A percentile compares a stretch with the other conserved stretches of the same genome.
Conservation (phyloP, 805 yeast species). For the Kluyveromyces siamensis region DNA sequence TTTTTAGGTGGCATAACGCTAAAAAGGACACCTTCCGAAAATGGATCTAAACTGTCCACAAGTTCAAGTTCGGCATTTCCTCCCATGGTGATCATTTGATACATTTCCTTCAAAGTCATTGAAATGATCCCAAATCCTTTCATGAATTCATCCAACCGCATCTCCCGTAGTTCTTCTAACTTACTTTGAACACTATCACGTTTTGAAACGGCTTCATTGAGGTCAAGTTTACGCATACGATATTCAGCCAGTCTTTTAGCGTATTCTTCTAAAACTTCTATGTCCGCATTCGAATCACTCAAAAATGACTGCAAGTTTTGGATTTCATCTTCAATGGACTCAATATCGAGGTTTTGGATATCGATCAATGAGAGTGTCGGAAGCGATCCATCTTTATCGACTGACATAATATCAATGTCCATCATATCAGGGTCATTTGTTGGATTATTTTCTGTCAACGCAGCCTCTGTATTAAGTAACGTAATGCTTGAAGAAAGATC, state of each 20-base stretch:
- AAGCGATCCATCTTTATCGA: slow-evolving; percentile 19
- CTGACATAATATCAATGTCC: slow-evolving; percentile 3
- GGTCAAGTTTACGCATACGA: slow-evolving; percentile 49
- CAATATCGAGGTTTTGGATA: slow-evolving; percentile 38
- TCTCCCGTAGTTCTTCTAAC: slow-evolving; percentile 62
- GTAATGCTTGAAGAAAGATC: not conserved
- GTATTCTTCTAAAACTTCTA: slow-evolving; percentile 71
- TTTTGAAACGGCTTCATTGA: slow-evolving; percentile 55
- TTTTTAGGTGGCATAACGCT: slow-evolving; percentile 99
- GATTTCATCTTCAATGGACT: slow-evolving; percentile 42
- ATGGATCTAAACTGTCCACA: slow-evolving; percentile 95
- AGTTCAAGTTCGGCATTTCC: slow-evolving; percentile 97
- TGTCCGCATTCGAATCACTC: slow-evolving; percentile 52
- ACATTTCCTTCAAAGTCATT: slow-evolving; percentile 87
- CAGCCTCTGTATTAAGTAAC: not conserved
- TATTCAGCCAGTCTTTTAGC: slow-evolving; percentile 58
- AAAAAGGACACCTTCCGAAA: slow-evolving; percentile 90
- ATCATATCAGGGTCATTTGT: slow-evolving; percentile 7
- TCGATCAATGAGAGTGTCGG: slow-evolving; percentile 44
- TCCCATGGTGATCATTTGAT: slow-evolving; percentile 97
- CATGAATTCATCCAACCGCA: slow-evolving; percentile 83
- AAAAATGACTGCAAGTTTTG: slow-evolving; percentile 46
- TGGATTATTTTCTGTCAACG: not conserved
- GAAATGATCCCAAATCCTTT: slow-evolving; percentile 84
- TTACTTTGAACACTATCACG: slow-evolving; percentile 56